A percentile compares a stretch with the other conserved stretches of the same genome.
phyloP scores from a whole-genome alignment of 2,329 filamentous ascomycete genomes.

The Arthroderma uncinatum region DNA sequence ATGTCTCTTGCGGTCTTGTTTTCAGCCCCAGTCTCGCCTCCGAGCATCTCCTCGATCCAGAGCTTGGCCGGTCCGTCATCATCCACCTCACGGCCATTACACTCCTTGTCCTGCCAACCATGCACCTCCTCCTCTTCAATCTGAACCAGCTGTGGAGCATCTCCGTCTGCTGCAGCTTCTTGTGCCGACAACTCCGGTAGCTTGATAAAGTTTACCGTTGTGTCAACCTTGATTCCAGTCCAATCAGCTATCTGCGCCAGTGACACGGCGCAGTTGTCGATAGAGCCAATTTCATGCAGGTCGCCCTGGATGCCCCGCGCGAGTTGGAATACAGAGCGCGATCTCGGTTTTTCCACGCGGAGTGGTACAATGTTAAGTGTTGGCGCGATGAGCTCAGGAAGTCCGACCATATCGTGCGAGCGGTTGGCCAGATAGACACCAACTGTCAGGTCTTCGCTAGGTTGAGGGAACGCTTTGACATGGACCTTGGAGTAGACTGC shows the following conservation, averaged over 20 bases:
- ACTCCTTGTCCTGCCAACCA: background rate
- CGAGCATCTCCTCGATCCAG: background rate
- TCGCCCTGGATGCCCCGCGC: constrained; percentile 58
- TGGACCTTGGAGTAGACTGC: constrained; percentile 48
- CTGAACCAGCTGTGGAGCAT: constrained; percentile 6
- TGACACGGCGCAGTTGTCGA: constrained; percentile 47
- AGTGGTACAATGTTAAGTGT: constrained; percentile 73
- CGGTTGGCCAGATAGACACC: constrained; percentile 80
- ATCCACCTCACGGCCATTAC: background rate
- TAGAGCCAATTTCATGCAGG: constrained; percentile 48
- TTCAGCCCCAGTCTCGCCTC: background rate
- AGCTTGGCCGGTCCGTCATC: background rate
- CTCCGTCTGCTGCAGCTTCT: background rate
- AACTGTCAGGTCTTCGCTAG: constrained; percentile 44
- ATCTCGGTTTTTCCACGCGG: constrained; percentile 35
- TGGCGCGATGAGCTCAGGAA: constrained; percentile 49
- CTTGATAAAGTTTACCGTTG: constrained; percentile 71
- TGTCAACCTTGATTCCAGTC: constrained; percentile 60
- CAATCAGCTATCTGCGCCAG: constrained; percentile 62
- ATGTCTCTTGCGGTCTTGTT: constrained; percentile 7
- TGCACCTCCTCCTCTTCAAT: constrained; percentile 7
- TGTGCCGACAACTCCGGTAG: constrained; percentile 32
- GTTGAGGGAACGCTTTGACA: background rate
- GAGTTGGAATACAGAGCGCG: constrained; percentile 35
- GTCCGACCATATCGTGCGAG: constrained; percentile 40